phyloP scores from a whole-genome alignment of 1,284 basidiomycete genomes.

The Malassezia cuniculi region DNA sequence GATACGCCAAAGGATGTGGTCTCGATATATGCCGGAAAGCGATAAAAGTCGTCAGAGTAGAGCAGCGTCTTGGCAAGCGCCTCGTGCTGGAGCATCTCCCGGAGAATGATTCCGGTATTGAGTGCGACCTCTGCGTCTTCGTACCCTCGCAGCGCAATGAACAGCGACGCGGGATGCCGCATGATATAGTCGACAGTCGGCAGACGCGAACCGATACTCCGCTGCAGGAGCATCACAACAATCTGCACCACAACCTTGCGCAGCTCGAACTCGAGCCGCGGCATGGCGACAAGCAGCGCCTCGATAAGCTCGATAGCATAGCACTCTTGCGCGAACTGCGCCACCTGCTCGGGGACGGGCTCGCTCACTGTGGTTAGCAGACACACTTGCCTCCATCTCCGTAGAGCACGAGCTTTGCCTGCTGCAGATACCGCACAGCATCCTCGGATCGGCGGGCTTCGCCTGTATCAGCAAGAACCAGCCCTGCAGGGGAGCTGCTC shows the following conservation, averaged over 20 bases:
- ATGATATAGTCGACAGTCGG: conserved; percentile 90
- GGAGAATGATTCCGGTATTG: conserved; percentile 94
- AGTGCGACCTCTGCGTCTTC: conserved; percentile 86
- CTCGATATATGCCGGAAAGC: conserved; percentile 91
- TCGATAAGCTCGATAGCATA: conserved; percentile 80
- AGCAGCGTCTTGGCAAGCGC: conserved; percentile 76
- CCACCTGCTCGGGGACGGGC: conserved; percentile 53
- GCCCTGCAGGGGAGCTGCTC: conserved; percentile 3
- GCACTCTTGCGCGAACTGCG: conserved; percentile 82
- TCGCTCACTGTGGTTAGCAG: conserved; percentile 48
- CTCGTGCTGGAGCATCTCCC: conserved; percentile 93
- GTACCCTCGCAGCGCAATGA: conserved; percentile 65
- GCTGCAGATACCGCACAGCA: conserved; percentile 71
- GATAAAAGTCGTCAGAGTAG: conserved; percentile 86
- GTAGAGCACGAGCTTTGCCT: conserved; percentile 71
- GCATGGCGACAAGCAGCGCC: conserved; percentile 66
- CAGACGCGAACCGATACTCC: conserved; percentile 80
- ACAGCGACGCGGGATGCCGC: conserved; percentile 73
- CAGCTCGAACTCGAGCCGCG: conserved; percentile 80
- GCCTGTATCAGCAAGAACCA: too few relatives aligned
- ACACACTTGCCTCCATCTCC: conserved; percentile 55
- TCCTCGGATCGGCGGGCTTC: conserved; percentile 52
- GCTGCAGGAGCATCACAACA: conserved; percentile 83
- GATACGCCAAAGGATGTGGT: conserved; percentile 94
- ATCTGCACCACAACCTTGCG: conserved; percentile 90